Evolutionary conservation across 805 yeast genomes (phyloP).

Genomic region (Saccharomycopsis fermentans): DNA sequence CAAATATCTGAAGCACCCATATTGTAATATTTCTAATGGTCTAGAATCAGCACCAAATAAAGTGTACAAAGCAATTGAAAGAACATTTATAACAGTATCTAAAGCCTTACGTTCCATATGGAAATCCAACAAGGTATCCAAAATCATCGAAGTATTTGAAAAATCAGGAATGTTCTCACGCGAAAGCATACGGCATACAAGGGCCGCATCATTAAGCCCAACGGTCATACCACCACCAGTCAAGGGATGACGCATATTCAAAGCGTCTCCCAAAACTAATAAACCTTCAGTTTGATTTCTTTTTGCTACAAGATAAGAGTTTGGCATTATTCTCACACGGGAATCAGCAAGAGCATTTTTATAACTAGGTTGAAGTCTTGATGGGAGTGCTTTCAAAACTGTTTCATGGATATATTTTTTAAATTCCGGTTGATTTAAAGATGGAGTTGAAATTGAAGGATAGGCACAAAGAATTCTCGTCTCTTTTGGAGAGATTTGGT

Average conservation of each 20-base stretch:
- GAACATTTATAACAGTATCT: conserved; percentile 78
- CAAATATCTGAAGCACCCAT: conserved; percentile 85
- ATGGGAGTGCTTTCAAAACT: conserved; percentile 66
- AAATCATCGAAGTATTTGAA: conserved; percentile 44
- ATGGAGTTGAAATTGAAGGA: conserved; percentile 64
- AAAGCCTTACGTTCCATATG: conserved; percentile 68
- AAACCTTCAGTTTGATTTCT: conserved; percentile 65
- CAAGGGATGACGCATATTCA: conserved; percentile 95
- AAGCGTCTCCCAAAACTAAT: conserved; percentile 81
- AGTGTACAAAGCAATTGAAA: conserved; percentile 82
- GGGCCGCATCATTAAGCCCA: conserved; percentile 75
- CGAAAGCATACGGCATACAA: conserved; percentile 53
- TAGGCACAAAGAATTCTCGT: conserved; percentile 87
- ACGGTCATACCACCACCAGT: conserved; percentile 99
- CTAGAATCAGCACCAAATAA: conserved; percentile 78
- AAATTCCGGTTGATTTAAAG: conserved; percentile 44
- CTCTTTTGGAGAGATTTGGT: conserved; percentile 74
- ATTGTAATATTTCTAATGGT: conserved; percentile 60
- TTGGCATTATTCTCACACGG: conserved; percentile 81
- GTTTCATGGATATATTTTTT: conserved; percentile 46
- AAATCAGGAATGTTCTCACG: conserved; percentile 45
- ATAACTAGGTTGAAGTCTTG: conserved; percentile 55
- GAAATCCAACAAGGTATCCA: conserved; percentile 51
- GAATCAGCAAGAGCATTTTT: conserved; percentile 45
- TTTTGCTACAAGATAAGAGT: conserved; percentile 77